Conservation (phyloP, 495 filamentous ascomycete genomes). For the Podospora comata region DNA sequence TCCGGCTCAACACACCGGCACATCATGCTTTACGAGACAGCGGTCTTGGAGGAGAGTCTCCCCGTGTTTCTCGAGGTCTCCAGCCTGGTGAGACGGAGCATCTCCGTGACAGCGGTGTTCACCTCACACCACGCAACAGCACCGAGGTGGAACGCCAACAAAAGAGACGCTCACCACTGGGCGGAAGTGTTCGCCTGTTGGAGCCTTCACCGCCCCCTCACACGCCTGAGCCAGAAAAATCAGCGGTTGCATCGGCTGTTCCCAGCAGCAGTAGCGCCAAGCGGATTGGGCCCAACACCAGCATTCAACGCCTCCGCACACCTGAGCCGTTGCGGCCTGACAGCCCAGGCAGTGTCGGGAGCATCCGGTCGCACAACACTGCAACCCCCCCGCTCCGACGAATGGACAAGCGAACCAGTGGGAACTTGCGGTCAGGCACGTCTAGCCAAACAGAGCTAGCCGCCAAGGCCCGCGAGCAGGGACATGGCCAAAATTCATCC, state of each 20-base stretch:
- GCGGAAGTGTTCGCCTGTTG: constrained; percentile 21
- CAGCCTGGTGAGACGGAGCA: constrained; percentile 30
- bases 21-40: constrained; percentile 38
- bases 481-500: constrained; percentile 9
- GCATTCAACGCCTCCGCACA: constrained; percentile 53
- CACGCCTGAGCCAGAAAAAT: constrained; percentile 37
- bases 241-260: constrained; percentile 8
- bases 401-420: constrained; percentile 65
- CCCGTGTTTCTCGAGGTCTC: constrained; percentile 35
- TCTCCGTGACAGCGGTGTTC: constrained; percentile 52
- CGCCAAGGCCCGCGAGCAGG: constrained; percentile 23
- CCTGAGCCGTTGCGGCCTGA: constrained; percentile 60
- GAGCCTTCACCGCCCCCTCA: constrained; percentile 32
- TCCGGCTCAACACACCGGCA: neutral
- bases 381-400: constrained; percentile 67
- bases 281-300: constrained; percentile 45
- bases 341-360: constrained; percentile 46
- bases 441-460: constrained; percentile 52
- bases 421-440: constrained; percentile 72
- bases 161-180: constrained; percentile 23
- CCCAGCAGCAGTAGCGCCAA: constrained; percentile 26
- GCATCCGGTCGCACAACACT: constrained; percentile 43
- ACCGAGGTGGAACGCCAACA: constrained; percentile 13
- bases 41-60: constrained; percentile 43
- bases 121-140: constrained; percentile 33